Percentiles rank a stretch among this genome's conserved stretches.
Conservation (phyloP, 2,329 filamentous ascomycete species). For the Ophiostoma montium region DNA sequence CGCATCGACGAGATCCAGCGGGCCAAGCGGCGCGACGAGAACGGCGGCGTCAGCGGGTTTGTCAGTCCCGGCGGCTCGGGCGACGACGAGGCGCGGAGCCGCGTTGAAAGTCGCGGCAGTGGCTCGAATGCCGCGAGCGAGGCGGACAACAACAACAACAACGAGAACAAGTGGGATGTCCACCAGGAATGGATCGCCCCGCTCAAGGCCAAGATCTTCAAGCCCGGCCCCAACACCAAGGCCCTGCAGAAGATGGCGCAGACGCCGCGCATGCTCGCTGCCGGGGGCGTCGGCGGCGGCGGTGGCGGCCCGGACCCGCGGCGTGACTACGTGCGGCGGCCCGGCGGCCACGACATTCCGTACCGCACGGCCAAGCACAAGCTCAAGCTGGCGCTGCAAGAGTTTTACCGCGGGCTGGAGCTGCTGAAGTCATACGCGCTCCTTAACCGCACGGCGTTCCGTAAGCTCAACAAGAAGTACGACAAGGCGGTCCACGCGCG, state of each 20-base stretch:
- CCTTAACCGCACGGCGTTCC: constrained; percentile 82
- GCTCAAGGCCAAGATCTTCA: constrained; percentile 38
- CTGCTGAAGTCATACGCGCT: constrained; percentile 83
- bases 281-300: constrained; percentile 6
- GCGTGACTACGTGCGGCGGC: constrained; percentile 36
- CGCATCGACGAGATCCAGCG: constrained; percentile 56
- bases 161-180: constrained; percentile 13
- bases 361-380: constrained; percentile 84
- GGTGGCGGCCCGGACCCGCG: constrained; percentile 18
- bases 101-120: neutral
- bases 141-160: no score
- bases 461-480: constrained; percentile 98
- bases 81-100: neutral
- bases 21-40: constrained; percentile 19
- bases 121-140: neutral
- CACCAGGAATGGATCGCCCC: constrained; percentile 33
- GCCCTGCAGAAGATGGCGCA: constrained; percentile 39
- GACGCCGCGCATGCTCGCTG: constrained; percentile 30
- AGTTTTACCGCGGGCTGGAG: constrained; percentile 86
- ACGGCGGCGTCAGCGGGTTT: constrained; percentile 1
- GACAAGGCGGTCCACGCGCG: constrained; percentile 77
- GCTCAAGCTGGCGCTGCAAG: constrained; percentile 78
- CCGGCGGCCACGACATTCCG: constrained; percentile 48
- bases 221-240: constrained; percentile 45
- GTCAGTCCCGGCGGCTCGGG: constrained; percentile 14